Evolutionary conservation across 192 early-diverging fungal genomes (phyloP), one percentile per base, ranked within the genome.

Genomic region (Rhizoclosmatium sp.): DNA sequence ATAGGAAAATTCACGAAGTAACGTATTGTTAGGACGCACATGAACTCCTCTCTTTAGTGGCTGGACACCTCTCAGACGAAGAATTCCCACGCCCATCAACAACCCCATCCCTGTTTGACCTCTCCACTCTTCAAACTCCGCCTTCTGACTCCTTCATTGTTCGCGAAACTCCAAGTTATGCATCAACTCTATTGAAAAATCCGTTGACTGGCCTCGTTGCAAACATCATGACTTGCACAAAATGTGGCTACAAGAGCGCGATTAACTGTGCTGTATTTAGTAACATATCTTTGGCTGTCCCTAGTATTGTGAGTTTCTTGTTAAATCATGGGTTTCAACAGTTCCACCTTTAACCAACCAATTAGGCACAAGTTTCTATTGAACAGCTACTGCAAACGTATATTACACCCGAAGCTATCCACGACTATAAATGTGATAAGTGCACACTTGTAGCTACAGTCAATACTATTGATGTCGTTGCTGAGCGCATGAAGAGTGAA

Each of bases 1-100:
- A 31, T 46, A n/a, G 12, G 19, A 31, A 0, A 31, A 31, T 31
- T 31, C 31, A 31, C 31, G 31, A 31, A 31, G 31, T 31, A 31
- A 31, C 31, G 16, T 65, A 44, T 45, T 16, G 51, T 51, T 91
- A 96, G 86, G 95, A 97, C 75, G 95, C 95, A 7, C 94, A 97
- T 81, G 95, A 97, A 81, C 87, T 95, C 9, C 92, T 95, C 65
- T 92, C 95, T 77, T 84, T 94, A 0, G 88, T 97, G 1, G 93
- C 93, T 2, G 89, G 89, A 47, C 88, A 90, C 31, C 76, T 96
- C 7, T 89, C 90, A 19, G 85, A 88, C 14, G 94, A 97, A 78
- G 88, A 89, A 70, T 54, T 47, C 23, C 61, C 80, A 7, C 40
- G n/a, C 41, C 45, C 39, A 10, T 49, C 76, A 23, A 19, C 60